Base-by-base conservation (phyloP, 2,329 filamentous ascomycete genomes). In the Mariannaea elegans region DNA sequence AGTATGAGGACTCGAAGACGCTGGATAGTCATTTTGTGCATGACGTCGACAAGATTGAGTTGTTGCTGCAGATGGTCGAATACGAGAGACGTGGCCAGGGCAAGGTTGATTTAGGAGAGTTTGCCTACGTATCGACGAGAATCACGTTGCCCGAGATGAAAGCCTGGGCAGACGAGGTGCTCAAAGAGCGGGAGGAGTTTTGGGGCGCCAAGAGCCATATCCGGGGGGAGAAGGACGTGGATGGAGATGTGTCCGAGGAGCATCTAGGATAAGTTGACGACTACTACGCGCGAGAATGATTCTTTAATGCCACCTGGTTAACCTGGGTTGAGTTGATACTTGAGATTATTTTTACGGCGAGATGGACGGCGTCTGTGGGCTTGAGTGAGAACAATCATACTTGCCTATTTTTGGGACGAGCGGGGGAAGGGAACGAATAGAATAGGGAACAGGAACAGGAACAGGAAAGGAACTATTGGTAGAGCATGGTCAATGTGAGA, bases 11-110 rank as follows among this genome's bases (percentile, higher is more conserved):
- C 69, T 89, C 88, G 16, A 72, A 89, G 78, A 98, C 95, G 8
- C 79, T 89, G 13, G 94, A 99, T 74, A 92, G 90, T 67, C 83
- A 89, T 62, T 98, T 94, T 65, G 95, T 99, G 41, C 95, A 99
- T 75, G 95, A 99, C 75, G 87, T 99, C 59, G 95, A 99, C 79
- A 98, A 98, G 87, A 88, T 99, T 76, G 95, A 99, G 80, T 81
- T 99, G 65, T 79, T 99, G 62, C 80, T 97, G 72, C 95, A 99
- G 81, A 97, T 97, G 91, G 81, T 97, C 27, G 95, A 99, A 77
- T 99, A 99, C 73, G 95, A 99, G 84, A 89, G 90, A 70, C 79
- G 83, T 12, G 82, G 87, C 48, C 78, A 88, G 55, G 86, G 87
- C 24, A 78, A 80, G 64, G 76, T 93, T 36, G 93, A 98, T 75